Percentiles rank a stretch among this genome's conserved stretches.
These are phyloP conservation scores for Tephrocybe sp. DNA, from an alignment of 768 basidiomycete genomes.

Conservation along the genomic window DNA sequence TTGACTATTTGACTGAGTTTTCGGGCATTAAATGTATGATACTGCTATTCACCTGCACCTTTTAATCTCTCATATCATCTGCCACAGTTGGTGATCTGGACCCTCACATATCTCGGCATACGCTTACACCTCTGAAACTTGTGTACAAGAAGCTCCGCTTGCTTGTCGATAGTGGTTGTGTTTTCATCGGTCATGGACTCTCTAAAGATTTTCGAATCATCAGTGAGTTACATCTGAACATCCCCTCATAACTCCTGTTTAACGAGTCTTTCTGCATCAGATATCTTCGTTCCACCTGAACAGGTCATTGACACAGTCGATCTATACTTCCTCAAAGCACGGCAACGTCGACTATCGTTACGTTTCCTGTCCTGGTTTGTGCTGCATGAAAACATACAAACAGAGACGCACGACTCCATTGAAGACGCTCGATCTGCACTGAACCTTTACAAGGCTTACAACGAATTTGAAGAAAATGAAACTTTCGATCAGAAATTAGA, in stretches of 20 bases:
- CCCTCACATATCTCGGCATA: constrained; percentile 77
- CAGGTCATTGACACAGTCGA: constrained; percentile 98
- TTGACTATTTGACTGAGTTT: constrained; percentile 96
- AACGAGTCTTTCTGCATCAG: constrained; percentile 45
- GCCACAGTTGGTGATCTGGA: constrained; percentile 87
- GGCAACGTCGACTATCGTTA: constrained; percentile 87
- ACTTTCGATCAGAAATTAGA: constrained; percentile 88
- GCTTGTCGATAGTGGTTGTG: constrained; percentile 91
- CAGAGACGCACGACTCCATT: constrained; percentile 96
- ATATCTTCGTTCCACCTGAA: constrained; percentile 92
- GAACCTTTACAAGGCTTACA: constrained; percentile 80
- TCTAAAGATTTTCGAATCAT: constrained; percentile 98
- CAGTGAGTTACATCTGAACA: constrained; percentile 54
- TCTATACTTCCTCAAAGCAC: constrained; percentile 81
- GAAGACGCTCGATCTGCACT: constrained; percentile 92
- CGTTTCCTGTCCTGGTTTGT: constrained; percentile 95
- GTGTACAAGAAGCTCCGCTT: constrained; percentile 97
- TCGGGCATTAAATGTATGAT: constrained; percentile 90
- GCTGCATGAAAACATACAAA: constrained; percentile 90
- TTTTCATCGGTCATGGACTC: constrained; percentile 96
- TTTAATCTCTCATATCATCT: background rate
- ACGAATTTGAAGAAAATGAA: constrained; percentile 71
- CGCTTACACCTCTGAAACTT: constrained; percentile 93
- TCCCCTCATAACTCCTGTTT: constrained; percentile 1
- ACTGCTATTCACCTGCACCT: background rate